Evolutionary conservation across 2,329 filamentous ascomycete species (phyloP).

Genomic region (Epichloe typhina): DNA sequence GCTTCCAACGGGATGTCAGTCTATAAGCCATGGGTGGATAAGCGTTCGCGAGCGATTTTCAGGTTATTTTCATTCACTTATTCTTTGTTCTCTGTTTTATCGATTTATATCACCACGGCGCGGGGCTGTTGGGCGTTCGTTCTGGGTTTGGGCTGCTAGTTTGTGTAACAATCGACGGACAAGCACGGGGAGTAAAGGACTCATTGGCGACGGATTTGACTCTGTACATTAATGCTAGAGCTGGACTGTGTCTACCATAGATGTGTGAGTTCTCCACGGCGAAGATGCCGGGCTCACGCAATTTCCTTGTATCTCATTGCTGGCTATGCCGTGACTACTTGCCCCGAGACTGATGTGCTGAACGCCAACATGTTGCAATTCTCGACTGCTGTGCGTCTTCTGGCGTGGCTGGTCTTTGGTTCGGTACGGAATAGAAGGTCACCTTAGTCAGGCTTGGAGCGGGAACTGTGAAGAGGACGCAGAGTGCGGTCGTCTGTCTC

Average conservation of each 20-base stretch:
- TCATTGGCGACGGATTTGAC: not conserved
- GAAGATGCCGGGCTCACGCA: not conserved
- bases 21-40: not conserved
- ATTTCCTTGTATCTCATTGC: not conserved
- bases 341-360: not conserved
- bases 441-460: not conserved
- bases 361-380: not conserved
- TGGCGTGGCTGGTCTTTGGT: too few species aligned
- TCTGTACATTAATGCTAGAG: conserved; percentile 2
- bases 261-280: not conserved
- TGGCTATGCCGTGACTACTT: not conserved
- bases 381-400: not conserved
- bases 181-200: conserved; percentile 1
- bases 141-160: not conserved
- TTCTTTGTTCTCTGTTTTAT: not conserved
- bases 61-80: not conserved
- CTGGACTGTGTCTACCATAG: not conserved
- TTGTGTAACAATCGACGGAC: not conserved
- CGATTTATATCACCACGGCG: conserved; percentile 1
- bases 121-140: conserved; percentile 1
- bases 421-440: not conserved
- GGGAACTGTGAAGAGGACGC: not conserved
- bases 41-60: not conserved
- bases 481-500: too few species aligned
- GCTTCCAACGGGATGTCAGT: not conserved